Evolutionary conservation across 805 yeast species (phyloP), one percentile per base, ranked within the genome.

Genomic region (Wickerhamiella shivajii): DNA sequence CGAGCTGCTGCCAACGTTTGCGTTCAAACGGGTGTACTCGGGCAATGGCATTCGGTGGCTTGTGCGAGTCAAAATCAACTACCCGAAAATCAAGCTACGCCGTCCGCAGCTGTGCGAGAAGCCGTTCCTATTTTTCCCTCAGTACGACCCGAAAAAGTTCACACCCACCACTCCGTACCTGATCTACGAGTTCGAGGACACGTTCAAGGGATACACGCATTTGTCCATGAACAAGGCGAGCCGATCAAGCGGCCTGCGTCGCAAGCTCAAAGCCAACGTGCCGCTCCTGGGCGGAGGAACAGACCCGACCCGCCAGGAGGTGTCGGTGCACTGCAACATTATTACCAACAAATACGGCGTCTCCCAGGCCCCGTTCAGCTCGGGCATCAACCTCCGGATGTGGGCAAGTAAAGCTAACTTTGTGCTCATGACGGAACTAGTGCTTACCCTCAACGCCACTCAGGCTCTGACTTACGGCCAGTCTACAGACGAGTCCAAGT

Each of bases 1-100:
- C 9, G 8, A 18, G 12, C 11, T 27, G 10, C 31, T 24, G 27
- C 27, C 31, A 2, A 17, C 28, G 3, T 33, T 27, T 23, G 36
- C 31, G 19, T 33, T 27, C 16, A 27, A 27, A 12, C 36, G 31
- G 6, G 31, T 18, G 6, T 31, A 27, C 21, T 20, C 23, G 9
- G 28, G 29, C 4, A 27, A 24, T 16, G 36, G 36, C 6, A 33
- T 33, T 19, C 25, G 22, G 12, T 33, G 36, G 36, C 30, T 33
- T 4, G 29, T 33, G 14, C 31, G 31, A 6, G 6, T 20, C 15
- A 15, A 12, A 3, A 28, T 31, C 10, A n/a, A 12, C 4, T 31
- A 18, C 29, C 34, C 34, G n/a, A 31, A 31, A 24, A 31, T 31
- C 29, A 31, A 31, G 27, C 26, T 31, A 10, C 9, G 34, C 10